Percentiles rank a stretch among this genome's conserved stretches.
These are phyloP conservation scores for Wickerhamomyces chaumierensis DNA, from an alignment of 805 yeast species.

Conservation along the genomic window DNA sequence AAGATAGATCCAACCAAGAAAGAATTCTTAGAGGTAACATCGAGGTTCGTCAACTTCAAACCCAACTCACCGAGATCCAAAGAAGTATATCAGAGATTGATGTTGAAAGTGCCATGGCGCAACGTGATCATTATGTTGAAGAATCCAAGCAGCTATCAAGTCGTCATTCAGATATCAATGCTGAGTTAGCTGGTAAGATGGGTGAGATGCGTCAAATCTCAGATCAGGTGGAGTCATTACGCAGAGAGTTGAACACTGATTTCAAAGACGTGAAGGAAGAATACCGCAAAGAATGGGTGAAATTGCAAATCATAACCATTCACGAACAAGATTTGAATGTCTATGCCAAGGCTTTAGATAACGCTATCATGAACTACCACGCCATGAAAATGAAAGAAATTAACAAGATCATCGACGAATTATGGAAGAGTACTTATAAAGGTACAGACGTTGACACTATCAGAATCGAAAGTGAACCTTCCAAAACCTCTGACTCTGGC, in stretches of 20 bases:
- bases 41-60: slow-evolving; percentile 37
- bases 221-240: slow-evolving; percentile 49
- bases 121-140: slow-evolving; percentile 49
- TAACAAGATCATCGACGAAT: slow-evolving; percentile 74
- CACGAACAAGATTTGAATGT: slow-evolving; percentile 74
- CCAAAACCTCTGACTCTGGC: slow-evolving; percentile 14
- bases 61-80: slow-evolving; percentile 27
- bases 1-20: slow-evolving; percentile 50
- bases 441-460: slow-evolving; percentile 95
- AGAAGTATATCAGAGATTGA: slow-evolving; percentile 34
- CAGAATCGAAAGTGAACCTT: slow-evolving; percentile 71
- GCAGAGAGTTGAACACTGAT: slow-evolving; percentile 56
- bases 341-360: slow-evolving; percentile 78
- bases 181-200: slow-evolving; percentile 59
- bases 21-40: slow-evolving; percentile 55
- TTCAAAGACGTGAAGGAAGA: slow-evolving; percentile 53
- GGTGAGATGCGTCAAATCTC: slow-evolving; percentile 84
- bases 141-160: slow-evolving; percentile 39
- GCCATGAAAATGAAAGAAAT: slow-evolving; percentile 86
- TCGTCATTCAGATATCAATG: slow-evolving; percentile 41
- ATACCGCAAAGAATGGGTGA: slow-evolving; percentile 63
- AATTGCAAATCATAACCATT: slow-evolving; percentile 62
- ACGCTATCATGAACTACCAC: slow-evolving; percentile 89
- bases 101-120: slow-evolving; percentile 44
- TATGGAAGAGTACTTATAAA: slow-evolving; percentile 89